These are phyloP conservation scores for Naganishia vishniacii DNA, from an alignment of 768 basidiomycete species.

Conservation along the genomic window DNA sequence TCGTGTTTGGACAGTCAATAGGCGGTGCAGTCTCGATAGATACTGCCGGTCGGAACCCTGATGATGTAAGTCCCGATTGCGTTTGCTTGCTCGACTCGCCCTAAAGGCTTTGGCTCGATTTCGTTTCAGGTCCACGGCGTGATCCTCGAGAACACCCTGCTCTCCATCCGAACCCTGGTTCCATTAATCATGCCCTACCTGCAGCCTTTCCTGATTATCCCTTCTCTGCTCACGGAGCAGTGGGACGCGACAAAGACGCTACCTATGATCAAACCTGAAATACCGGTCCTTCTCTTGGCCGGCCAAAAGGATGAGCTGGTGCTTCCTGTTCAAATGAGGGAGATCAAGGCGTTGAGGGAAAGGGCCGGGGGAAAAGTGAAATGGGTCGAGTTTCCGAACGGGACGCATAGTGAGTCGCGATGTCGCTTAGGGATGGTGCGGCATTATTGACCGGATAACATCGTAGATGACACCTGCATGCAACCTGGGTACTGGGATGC, in stretches of 20 bases:
- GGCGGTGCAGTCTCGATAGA: conserved; percentile 91
- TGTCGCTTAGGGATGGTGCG: neutral
- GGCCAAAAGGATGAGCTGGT: conserved; percentile 69
- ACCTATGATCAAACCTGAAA: conserved; percentile 46
- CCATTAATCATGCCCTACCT: conserved; percentile 71
- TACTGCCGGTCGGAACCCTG: conserved; percentile 70
- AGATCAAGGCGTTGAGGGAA: conserved; percentile 33
- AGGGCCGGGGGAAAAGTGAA: conserved; percentile 32
- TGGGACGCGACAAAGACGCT: conserved; percentile 75
- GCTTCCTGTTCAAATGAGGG: conserved; percentile 68
- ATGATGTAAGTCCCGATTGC: conserved; percentile 54
- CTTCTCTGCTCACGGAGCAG: conserved; percentile 67
- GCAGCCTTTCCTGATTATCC: conserved; percentile 63
- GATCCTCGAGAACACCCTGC: conserved; percentile 89
- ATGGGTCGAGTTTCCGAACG: conserved; percentile 48
- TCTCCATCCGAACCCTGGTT: conserved; percentile 74
- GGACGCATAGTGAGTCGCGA: conserved; percentile 45
- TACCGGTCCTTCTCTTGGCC: conserved; percentile 74
- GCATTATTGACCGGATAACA: neutral
- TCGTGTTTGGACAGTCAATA: conserved; percentile 52
- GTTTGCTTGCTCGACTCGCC: conserved; percentile 10
- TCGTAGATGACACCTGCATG: conserved; percentile 49
- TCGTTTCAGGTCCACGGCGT: conserved; percentile 62
- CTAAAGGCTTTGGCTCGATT: neutral
- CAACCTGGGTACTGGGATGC: conserved; percentile 49